These are phyloP conservation scores for Naganishia cerealis DNA, from an alignment of 1,284 basidiomycete genomes.

Conservation along the genomic window DNA sequence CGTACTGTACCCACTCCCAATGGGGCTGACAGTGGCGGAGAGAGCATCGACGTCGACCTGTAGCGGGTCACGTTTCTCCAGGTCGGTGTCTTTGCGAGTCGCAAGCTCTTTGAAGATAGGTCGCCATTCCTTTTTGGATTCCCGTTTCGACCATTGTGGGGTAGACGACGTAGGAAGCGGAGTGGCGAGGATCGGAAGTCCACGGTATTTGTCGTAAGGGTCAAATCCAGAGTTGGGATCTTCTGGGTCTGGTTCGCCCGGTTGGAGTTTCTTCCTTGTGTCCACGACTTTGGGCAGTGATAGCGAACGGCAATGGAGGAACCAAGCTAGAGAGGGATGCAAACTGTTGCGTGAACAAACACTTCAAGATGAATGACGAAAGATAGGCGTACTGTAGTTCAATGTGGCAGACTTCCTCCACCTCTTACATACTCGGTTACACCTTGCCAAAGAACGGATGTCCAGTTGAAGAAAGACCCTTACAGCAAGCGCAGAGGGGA, in stretches of 20 bases:
- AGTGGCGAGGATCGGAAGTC: constrained; percentile 56
- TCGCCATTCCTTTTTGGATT: constrained; percentile 52
- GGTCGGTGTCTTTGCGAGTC: constrained; percentile 44
- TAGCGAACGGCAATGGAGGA: constrained; percentile 63
- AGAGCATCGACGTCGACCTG: constrained; percentile 49
- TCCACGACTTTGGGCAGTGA: constrained; percentile 53
- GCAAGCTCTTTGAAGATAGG: constrained; percentile 46
- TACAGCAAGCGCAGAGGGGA: constrained; percentile 78
- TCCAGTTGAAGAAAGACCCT: constrained; percentile 68
- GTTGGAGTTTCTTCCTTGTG: constrained; percentile 38
- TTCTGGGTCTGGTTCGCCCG: constrained; percentile 53
- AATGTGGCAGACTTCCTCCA: constrained; percentile 83
- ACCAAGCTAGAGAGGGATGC: constrained; percentile 69
- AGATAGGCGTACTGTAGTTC: constrained; percentile 69
- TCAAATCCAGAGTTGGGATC: constrained; percentile 50
- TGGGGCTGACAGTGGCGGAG: constrained; percentile 65
- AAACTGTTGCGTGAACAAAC: neutral
- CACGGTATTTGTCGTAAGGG: constrained; percentile 53
- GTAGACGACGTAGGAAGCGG: constrained; percentile 55
- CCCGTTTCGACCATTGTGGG: constrained; percentile 55
- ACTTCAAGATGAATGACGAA: neutral
- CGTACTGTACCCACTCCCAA: constrained; percentile 44
- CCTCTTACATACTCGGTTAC: constrained; percentile 75
- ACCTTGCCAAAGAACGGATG: constrained; percentile 69
- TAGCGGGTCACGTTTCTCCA: constrained; percentile 44